These are phyloP conservation scores for Dichotomopilus funicola DNA, from an alignment of 2,329 filamentous ascomycete genomes.

Conservation along the genomic window DNA sequence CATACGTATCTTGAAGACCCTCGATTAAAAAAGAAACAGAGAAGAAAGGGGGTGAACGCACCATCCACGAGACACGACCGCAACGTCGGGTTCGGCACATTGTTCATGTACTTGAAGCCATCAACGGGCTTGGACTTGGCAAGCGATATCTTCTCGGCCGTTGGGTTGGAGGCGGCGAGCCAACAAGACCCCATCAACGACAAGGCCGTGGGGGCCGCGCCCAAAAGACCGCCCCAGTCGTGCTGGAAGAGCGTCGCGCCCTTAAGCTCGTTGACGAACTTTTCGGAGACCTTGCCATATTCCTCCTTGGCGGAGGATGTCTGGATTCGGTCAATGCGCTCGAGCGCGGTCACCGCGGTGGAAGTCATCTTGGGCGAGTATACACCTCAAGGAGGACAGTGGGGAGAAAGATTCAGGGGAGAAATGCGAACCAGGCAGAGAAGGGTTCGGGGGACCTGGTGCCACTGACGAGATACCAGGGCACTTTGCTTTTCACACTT, in stretches of 20 bases:
- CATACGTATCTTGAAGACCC: too few relatives aligned
- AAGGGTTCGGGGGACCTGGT: too few relatives aligned
- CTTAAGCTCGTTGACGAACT: neutral
- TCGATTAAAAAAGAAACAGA: too few relatives aligned
- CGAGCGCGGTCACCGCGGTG: neutral
- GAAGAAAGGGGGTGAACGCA: too few relatives aligned
- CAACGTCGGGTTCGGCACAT: neutral
- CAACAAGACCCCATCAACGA: conserved; percentile 1
- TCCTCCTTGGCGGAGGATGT: neutral
- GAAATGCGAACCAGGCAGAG: neutral
- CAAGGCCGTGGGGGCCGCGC: neutral
- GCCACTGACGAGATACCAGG: too few relatives aligned
- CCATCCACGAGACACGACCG: neutral
- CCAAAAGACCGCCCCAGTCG: neutral
- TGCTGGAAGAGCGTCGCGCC: neutral
- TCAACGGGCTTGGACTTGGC: neutral
- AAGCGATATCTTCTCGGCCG: neutral
- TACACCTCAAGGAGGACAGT: neutral
- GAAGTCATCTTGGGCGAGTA: neutral
- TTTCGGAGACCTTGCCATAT: neutral
- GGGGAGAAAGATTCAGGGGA: neutral
- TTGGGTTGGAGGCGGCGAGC: neutral
- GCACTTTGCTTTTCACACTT: too few relatives aligned
- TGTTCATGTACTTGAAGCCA: neutral
- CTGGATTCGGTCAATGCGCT: neutral